Evolutionary conservation across 345 rosid genomes (phyloP).

Genomic region (Heritiera fomes): DNA sequence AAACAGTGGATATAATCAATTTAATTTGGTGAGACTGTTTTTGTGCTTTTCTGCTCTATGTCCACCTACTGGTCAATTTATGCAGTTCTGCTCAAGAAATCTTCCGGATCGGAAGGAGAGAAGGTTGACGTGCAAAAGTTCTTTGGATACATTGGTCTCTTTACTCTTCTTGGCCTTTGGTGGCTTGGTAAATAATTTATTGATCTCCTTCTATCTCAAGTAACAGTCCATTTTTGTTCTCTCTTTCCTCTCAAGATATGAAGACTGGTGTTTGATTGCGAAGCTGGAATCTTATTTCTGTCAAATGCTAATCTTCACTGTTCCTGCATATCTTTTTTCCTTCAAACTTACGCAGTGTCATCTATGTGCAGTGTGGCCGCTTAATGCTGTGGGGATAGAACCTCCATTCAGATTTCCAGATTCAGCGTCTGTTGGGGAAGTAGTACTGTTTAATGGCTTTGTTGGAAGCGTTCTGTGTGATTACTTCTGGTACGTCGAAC

Average conservation of each 20-base stretch:
- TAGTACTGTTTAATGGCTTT: slow-evolving; percentile 48
- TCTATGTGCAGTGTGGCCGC: slow-evolving; percentile 57
- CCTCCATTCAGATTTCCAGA: slow-evolving; percentile 57
- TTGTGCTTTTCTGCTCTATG: background rate
- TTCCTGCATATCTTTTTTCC: background rate
- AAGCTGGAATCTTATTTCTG: background rate
- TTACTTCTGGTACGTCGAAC: slow-evolving; percentile 53
- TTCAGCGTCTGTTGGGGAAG: slow-evolving; percentile 42
- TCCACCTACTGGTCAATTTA: background rate
- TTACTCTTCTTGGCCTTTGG: slow-evolving; percentile 62
- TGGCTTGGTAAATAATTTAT: slow-evolving; percentile 55
- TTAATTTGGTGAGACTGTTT: slow-evolving; percentile 12
- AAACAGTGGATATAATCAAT: background rate
- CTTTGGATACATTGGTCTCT: slow-evolving; percentile 65
- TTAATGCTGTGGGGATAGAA: slow-evolving; percentile 51
- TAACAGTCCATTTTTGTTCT: background rate
- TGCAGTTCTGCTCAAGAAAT: slow-evolving; percentile 61
- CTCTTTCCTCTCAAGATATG: background rate
- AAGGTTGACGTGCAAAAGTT: slow-evolving; percentile 56
- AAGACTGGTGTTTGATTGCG: background rate
- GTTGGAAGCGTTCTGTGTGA: slow-evolving; percentile 60
- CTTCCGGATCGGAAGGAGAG: slow-evolving; percentile 55
- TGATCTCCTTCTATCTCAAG: background rate
- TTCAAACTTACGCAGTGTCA: background rate
- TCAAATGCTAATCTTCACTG: background rate